Percentiles rank a stretch among this genome's conserved stretches.
Evolutionary conservation across 768 basidiomycete genomes (phyloP).

Genomic region (Psilocybe azurescens): DNA sequence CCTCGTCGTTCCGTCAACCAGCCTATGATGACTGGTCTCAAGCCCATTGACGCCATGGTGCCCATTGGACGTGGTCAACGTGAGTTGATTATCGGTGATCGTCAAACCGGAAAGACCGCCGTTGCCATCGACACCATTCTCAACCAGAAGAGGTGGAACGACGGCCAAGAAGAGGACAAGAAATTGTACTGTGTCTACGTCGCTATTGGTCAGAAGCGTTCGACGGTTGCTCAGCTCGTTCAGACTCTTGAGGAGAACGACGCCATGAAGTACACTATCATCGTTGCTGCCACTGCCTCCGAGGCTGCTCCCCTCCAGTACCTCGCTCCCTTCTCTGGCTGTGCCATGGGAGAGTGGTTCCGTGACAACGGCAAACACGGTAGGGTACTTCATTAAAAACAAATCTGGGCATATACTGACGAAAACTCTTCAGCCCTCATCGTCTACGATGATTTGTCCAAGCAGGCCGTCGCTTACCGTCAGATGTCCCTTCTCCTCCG

Average conservation of each 20-base stretch:
- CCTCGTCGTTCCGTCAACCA: slow-evolving; percentile 99
- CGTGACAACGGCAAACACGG: slow-evolving; percentile 99
- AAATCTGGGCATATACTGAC: slow-evolving; percentile 10
- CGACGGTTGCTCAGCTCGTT: slow-evolving; percentile 98
- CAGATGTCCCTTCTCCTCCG: slow-evolving; percentile 99
- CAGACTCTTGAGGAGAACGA: slow-evolving; percentile 99
- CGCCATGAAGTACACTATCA: slow-evolving; percentile 99
- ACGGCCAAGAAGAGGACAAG: slow-evolving; percentile 94
- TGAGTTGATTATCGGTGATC: slow-evolving; percentile 99
- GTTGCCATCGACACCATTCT: slow-evolving; percentile 99
- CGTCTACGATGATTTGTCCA: slow-evolving; percentile 99
- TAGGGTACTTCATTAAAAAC: slow-evolving; percentile 36
- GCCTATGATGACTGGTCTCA: slow-evolving; percentile 99
- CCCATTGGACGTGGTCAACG: slow-evolving; percentile 99
- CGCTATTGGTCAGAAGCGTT: slow-evolving; percentile 99
- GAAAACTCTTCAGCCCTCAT: slow-evolving; percentile 71
- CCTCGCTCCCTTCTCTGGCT: slow-evolving; percentile 99
- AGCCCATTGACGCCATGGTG: slow-evolving; percentile 99
- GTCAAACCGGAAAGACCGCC: slow-evolving; percentile 99
- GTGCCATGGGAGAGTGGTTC: slow-evolving; percentile 99
- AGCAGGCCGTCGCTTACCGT: slow-evolving; percentile 99
- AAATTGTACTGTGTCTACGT: slow-evolving; percentile 99
- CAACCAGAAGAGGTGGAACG: slow-evolving; percentile 99
- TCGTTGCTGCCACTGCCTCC: slow-evolving; percentile 98
- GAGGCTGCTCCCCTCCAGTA: slow-evolving; percentile 99